Conservation (phyloP, 1,284 basidiomycete species). For the Hemileia vastatrix region DNA sequence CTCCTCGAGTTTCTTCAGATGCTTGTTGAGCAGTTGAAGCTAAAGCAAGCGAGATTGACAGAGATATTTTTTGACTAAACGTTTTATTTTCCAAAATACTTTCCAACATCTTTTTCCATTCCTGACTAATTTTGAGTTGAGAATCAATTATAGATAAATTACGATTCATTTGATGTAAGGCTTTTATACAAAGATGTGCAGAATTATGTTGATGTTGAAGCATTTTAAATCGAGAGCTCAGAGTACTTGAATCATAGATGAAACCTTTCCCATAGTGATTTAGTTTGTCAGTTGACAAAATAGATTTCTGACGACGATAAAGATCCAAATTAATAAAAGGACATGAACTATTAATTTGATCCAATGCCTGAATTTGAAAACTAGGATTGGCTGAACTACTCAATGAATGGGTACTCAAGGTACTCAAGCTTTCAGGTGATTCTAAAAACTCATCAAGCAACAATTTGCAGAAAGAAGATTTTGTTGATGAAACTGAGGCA, state of each 20-base stretch:
- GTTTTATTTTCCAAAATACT: conserved; percentile 8
- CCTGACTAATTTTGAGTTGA: conserved; percentile 17
- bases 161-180: conserved; percentile 18
- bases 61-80: not conserved
- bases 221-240: no score
- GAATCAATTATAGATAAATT: conserved; percentile 19
- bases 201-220: no score
- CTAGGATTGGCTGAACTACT: conserved; percentile 15
- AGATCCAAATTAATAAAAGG: conserved; percentile 15
- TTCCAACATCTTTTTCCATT: conserved; percentile 17
- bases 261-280: conserved; percentile 17
- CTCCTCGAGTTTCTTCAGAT: conserved; percentile 12
- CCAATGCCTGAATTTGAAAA: conserved; percentile 18
- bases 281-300: conserved; percentile 17
- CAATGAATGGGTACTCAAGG: conserved; percentile 5
- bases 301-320: conserved; percentile 13
- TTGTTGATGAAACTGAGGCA: not conserved
- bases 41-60: conserved; percentile 11
- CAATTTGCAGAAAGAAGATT: no score
- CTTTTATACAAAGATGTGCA: no score
- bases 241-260: conserved; percentile 22
- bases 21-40: conserved; percentile 1
- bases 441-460: conserved; percentile 13
- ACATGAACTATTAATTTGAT: conserved; percentile 9
- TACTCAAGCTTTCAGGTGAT: conserved; percentile 5